phyloP scores from a whole-genome alignment of 139 green algal species.

The Desmodesmus armatus region DNA sequence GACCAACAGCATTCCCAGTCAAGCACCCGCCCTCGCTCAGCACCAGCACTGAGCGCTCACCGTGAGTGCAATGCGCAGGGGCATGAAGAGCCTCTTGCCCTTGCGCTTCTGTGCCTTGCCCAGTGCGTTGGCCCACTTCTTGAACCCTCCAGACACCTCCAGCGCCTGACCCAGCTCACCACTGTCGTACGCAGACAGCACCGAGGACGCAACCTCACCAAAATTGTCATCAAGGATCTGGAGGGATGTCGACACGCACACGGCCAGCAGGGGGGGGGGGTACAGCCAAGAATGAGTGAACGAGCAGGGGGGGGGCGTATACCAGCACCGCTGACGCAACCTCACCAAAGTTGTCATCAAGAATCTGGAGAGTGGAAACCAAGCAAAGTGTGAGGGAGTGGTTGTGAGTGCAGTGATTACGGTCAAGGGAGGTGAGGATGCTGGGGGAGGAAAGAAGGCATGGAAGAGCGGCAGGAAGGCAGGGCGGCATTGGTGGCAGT shows the following conservation, averaged over 20 bases:
- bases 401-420: too few species aligned
- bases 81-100: conserved; percentile 99
- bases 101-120: conserved; percentile 97
- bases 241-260: too few species aligned
- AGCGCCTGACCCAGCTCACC: conserved; percentile 84
- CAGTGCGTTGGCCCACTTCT: conserved; percentile 91
- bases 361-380: conserved; percentile 49
- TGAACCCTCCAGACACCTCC: conserved; percentile 80
- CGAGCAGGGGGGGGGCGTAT: too few species aligned
- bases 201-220: conserved; percentile 73
- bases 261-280: too few species aligned
- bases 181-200: conserved; percentile 81
- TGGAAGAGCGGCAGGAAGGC: too few species aligned
- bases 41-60: conserved; percentile 69
- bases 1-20: too few species aligned
- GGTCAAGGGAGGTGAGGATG: too few species aligned
- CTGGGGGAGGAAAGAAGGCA: too few species aligned
- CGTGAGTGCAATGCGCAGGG: conserved; percentile 93
- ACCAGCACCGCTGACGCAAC: conserved; percentile 82
- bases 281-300: too few species aligned
- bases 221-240: conserved; percentile 84
- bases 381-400: too few species aligned
- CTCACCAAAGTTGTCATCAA: conserved; percentile 85
- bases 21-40: too few species aligned
- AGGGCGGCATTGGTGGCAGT: too few species aligned